A percentile compares a stretch with the other conserved stretches of the same genome.
These are phyloP conservation scores for Vigna hirtella DNA, from an alignment of 306 rosid genomes.

Conservation along the genomic window DNA sequence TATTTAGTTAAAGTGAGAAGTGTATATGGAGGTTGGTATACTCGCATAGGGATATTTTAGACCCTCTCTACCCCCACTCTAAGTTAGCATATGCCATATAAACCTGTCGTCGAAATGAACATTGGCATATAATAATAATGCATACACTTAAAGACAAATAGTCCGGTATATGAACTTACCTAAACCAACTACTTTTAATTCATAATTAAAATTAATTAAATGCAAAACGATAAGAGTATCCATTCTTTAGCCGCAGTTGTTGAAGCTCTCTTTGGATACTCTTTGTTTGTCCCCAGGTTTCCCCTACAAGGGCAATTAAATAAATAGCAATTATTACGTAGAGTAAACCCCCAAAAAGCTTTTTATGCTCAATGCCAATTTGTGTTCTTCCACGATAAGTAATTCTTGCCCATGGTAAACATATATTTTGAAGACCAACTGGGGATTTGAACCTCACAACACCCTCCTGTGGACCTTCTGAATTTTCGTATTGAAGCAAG, in stretches of 20 bases:
- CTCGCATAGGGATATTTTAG: constrained; percentile 1
- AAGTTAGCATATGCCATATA: constrained; percentile 15
- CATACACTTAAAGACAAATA: constrained; percentile 52
- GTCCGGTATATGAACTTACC: constrained; percentile 59
- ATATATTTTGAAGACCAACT: constrained; percentile 40
- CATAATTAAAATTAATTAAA: constrained; percentile 31
- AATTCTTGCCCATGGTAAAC: constrained; percentile 40
- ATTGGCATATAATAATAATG: constrained; percentile 39
- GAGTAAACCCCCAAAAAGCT: constrained; percentile 18
- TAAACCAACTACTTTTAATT: constrained; percentile 64
- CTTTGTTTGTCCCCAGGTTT: constrained; percentile 53
- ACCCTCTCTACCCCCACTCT: constrained; percentile 21
- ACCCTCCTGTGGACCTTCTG: not conserved
- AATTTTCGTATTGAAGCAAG: no score
- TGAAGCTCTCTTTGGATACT: constrained; percentile 66
- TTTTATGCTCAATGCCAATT: constrained; percentile 39
- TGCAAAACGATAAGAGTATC: constrained; percentile 42
- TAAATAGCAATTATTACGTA: constrained; percentile 14
- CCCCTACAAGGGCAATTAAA: constrained; percentile 34
- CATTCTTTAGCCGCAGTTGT: constrained; percentile 54
- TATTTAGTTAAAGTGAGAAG: constrained; percentile 4
- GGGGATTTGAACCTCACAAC: constrained; percentile 42
- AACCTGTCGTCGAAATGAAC: constrained; percentile 31
- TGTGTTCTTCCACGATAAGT: constrained; percentile 48
- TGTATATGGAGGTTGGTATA: constrained; percentile 16